Evolutionary conservation across 306 rosid genomes (phyloP).

Genomic region (Cicer judaicum): DNA sequence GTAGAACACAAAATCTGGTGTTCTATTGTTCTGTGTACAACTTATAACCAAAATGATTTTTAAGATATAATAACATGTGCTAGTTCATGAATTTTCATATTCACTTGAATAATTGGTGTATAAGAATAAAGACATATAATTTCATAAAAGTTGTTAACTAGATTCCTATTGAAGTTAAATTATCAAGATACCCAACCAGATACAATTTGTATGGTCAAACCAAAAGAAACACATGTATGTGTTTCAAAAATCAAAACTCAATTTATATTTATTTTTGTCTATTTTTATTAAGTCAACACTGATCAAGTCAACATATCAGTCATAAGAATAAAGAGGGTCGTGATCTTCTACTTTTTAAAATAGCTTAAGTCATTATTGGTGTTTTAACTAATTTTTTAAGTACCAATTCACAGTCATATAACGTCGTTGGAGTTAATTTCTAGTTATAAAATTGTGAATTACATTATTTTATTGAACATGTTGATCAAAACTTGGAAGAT

Average conservation of each 20-base stretch:
- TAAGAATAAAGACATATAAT: background rate
- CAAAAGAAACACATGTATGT: background rate
- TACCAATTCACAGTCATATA: background rate
- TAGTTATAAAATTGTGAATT: background rate
- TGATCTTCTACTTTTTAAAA: background rate
- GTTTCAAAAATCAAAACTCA: background rate
- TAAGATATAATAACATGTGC: background rate
- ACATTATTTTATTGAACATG: background rate
- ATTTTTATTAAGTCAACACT: background rate
- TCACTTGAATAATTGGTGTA: background rate
- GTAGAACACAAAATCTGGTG: background rate
- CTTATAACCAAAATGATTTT: background rate
- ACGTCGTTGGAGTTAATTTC: background rate
- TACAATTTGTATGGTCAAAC: background rate
- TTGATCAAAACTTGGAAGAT: background rate
- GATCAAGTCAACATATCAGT: background rate
- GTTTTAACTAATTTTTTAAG: background rate
- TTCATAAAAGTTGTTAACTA: too few relatives aligned
- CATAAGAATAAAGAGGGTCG: background rate
- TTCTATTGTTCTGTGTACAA: background rate
- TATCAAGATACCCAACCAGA: too few relatives aligned
- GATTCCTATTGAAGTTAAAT: too few relatives aligned
- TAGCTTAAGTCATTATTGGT: background rate
- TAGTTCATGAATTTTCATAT: background rate
- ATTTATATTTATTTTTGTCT: background rate